Evolutionary conservation across 2,329 filamentous ascomycete species (phyloP).

Genomic region (Curvularia eragrostidis): DNA sequence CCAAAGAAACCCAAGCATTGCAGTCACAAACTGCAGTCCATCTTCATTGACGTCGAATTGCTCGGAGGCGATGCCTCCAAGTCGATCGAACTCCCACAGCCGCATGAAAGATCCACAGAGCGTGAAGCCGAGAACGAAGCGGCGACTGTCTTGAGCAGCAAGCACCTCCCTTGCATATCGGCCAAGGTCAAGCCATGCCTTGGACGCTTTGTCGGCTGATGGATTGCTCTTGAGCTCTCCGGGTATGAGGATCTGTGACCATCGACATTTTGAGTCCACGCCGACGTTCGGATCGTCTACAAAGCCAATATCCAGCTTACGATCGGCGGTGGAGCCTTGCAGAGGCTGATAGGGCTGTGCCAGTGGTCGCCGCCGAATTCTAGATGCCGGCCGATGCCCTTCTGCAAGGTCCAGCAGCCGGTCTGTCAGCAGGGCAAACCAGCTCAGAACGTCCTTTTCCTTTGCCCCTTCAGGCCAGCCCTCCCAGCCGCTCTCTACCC

Average conservation of each 20-base stretch:
- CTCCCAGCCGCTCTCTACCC: conserved; percentile 27
- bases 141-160: conserved; percentile 24
- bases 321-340: not conserved
- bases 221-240: conserved; percentile 56
- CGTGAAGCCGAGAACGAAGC: conserved; percentile 59
- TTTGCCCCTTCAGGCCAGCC: conserved; percentile 29
- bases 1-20: conserved; percentile 53
- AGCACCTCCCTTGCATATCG: conserved; percentile 57
- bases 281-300: conserved; percentile 18
- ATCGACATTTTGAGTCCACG: conserved; percentile 30
- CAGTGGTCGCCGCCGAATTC: conserved; percentile 21
- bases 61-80: conserved; percentile 55
- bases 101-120: conserved; percentile 56
- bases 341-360: conserved; percentile 9
- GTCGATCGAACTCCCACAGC: conserved; percentile 55
- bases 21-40: conserved; percentile 26
- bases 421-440: conserved; percentile 27
- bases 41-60: conserved; percentile 57
- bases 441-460: conserved; percentile 31
- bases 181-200: conserved; percentile 30
- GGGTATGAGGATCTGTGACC: conserved; percentile 55
- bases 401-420: conserved; percentile 26
- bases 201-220: conserved; percentile 12
- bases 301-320: conserved; percentile 29
- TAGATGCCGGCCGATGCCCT: conserved; percentile 18